Percentiles rank a stretch among this genome's conserved stretches.
phyloP scores from a whole-genome alignment of 106 monocot species.

The Platanthera zijinensis region DNA sequence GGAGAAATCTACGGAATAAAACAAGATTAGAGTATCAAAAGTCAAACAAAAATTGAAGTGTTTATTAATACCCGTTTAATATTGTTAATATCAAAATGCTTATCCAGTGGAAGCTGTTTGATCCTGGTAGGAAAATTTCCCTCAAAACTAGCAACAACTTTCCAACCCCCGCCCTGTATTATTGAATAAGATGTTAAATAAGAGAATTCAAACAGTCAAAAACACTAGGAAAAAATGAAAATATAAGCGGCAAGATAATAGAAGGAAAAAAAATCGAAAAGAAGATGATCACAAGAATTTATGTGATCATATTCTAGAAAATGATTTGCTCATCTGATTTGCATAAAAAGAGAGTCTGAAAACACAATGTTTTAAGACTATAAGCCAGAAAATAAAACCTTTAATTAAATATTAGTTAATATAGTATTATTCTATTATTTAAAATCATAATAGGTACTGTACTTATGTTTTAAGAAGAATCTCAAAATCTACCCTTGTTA shows the following conservation, averaged over 20 bases:
- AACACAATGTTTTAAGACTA: too few relatives aligned
- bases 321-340: too few relatives aligned
- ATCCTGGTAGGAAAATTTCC: conserved; percentile 93
- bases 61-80: conserved; percentile 73
- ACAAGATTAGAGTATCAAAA: neutral
- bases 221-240: neutral
- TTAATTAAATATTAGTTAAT: too few relatives aligned
- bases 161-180: conserved; percentile 78
- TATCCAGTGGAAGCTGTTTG: conserved; percentile 88
- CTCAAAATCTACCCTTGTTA: too few relatives aligned
- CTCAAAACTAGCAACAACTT: conserved; percentile 95
- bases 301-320: too few relatives aligned
- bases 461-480: too few relatives aligned
- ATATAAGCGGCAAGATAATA: neutral
- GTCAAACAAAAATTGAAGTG: neutral
- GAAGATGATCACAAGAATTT: neutral
- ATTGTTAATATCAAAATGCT: conserved; percentile 93
- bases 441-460: too few relatives aligned
- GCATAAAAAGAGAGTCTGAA: too few relatives aligned
- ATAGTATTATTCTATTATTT: too few relatives aligned
- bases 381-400: too few relatives aligned
- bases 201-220: neutral
- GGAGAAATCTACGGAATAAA: neutral
- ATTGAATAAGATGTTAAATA: neutral
- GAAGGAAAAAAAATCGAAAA: neutral